Percentiles rank a stretch among this genome's conserved stretches.
Evolutionary conservation across 176 grass and related monocot species (phyloP).

Genomic region (Musa acuminata): DNA sequence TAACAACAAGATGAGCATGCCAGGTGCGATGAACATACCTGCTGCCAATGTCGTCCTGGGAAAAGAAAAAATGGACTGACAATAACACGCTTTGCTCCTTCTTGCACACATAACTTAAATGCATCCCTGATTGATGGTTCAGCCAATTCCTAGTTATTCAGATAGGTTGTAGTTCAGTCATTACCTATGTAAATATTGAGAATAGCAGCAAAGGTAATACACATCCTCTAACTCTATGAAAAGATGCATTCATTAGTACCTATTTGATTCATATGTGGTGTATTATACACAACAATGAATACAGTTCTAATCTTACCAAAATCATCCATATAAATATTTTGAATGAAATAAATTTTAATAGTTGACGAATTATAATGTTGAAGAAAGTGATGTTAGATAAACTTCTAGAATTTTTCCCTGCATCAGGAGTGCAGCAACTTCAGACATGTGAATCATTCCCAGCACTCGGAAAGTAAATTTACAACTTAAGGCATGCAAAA

Average conservation of each 20-base stretch:
- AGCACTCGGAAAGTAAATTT: not conserved
- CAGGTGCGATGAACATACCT: slow-evolving; percentile 29
- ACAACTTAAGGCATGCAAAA: not conserved
- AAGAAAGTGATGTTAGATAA: too few relatives aligned
- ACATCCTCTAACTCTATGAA: not conserved
- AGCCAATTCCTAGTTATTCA: slow-evolving; percentile 61
- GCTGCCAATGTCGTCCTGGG: slow-evolving; percentile 77
- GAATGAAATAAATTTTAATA: too few relatives aligned
- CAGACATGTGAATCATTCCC: not conserved
- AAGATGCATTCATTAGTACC: not conserved
- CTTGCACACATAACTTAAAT: slow-evolving; percentile 66
- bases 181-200: not conserved
- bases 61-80: slow-evolving; percentile 91
- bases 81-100: slow-evolving; percentile 61
- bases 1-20: not conserved
- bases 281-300: too few relatives aligned
- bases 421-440: not conserved
- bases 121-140: slow-evolving; percentile 75
- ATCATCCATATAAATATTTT: too few relatives aligned
- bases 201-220: not conserved
- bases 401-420: not conserved
- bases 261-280: too few relatives aligned
- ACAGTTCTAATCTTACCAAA: too few relatives aligned
- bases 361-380: too few relatives aligned
- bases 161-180: slow-evolving; percentile 18